Evolutionary conservation across 441 rosid species (phyloP).

Genomic region (Theobroma grandiflorum): DNA sequence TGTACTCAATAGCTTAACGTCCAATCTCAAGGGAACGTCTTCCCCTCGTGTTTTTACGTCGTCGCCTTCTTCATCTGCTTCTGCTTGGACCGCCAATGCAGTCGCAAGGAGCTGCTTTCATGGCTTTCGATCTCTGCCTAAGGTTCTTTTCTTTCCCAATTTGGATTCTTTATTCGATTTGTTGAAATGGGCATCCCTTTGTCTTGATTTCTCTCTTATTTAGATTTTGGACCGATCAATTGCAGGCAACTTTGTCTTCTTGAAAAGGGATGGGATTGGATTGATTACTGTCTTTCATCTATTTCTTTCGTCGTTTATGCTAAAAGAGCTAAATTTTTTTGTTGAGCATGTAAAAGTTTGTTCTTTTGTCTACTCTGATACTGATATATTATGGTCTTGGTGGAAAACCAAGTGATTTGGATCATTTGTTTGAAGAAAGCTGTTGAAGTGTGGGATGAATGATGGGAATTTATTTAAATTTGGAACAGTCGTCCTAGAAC

Average conservation of each 20-base stretch:
- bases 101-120: slow-evolving; percentile 42
- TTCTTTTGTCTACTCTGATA: neutral
- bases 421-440: neutral
- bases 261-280: neutral
- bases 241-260: neutral
- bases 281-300: neutral
- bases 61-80: slow-evolving; percentile 30
- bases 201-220: neutral
- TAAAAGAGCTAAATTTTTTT: neutral
- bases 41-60: slow-evolving; percentile 38
- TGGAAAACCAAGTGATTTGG: neutral
- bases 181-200: neutral
- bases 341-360: neutral
- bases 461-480: neutral
- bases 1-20: slow-evolving; percentile 27
- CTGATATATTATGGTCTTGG: neutral
- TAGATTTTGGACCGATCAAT: neutral
- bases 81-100: slow-evolving; percentile 40
- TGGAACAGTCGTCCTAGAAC: neutral
- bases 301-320: neutral
- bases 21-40: slow-evolving; percentile 38
- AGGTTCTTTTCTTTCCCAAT: slow-evolving; percentile 39
- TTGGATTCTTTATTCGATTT: neutral
- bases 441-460: neutral
- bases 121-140: slow-evolving; percentile 54